Evolutionary conservation across 176 grass and related monocot genomes (phyloP).

Genomic region (Echinochloa phyllopogon): DNA sequence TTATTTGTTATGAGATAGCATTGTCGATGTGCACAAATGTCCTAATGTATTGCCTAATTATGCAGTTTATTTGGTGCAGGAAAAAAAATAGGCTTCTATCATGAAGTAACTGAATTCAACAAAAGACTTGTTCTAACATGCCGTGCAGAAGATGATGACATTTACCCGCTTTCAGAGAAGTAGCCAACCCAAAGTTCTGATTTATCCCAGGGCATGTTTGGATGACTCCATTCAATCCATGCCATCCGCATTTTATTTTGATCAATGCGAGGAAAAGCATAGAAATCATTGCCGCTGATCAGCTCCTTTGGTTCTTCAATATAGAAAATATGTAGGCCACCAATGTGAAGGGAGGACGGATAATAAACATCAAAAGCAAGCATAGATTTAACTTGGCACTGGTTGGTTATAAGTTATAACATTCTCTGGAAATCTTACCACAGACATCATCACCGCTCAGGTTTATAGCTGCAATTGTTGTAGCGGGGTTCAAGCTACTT

Average conservation of each 20-base stretch:
- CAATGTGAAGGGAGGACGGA: neutral
- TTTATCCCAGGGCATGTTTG: conserved; percentile 97
- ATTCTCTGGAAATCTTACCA: conserved; percentile 58
- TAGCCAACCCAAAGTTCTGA: conserved; percentile 94
- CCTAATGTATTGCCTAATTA: neutral
- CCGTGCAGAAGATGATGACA: conserved; percentile 24
- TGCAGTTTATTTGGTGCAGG: neutral
- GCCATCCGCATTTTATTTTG: conserved; percentile 68
- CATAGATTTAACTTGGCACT: conserved; percentile 14
- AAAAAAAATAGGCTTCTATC: conserved; percentile 2
- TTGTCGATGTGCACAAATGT: conserved; percentile 2
- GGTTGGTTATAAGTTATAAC: conserved; percentile 14
- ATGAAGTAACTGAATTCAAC: conserved; percentile 12
- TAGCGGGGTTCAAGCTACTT: conserved; percentile 75
- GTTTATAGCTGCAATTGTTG: conserved; percentile 67
- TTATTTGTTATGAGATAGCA: neutral
- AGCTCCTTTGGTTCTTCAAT: conserved; percentile 86
- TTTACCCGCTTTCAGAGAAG: conserved; percentile 81
- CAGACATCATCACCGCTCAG: conserved; percentile 45
- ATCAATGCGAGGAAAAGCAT: conserved; percentile 95
- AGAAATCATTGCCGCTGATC: conserved; percentile 84
- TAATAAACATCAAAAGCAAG: conserved; percentile 44
- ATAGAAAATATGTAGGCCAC: conserved; percentile 35
- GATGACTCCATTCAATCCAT: conserved; percentile 96
- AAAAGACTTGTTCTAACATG: neutral